These are phyloP conservation scores for Cajanus cajan DNA, from an alignment of 306 rosid species.

Conservation along the genomic window DNA sequence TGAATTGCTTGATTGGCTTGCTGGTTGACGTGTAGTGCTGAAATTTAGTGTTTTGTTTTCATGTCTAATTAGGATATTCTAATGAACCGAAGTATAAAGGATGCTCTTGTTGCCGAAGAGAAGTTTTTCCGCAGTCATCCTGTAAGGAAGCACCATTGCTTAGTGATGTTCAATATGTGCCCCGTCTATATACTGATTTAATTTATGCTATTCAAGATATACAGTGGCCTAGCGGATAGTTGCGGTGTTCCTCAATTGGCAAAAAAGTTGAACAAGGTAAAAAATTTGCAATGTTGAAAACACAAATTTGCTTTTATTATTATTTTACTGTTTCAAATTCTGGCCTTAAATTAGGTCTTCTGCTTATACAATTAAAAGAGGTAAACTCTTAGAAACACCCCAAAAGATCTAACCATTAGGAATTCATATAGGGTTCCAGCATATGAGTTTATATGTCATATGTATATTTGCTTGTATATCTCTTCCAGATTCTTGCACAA, in stretches of 20 bases:
- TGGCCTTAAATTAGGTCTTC: not conserved
- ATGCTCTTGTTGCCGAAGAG: slow-evolving; percentile 92
- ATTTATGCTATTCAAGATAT: slow-evolving; percentile 57
- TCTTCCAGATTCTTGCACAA: slow-evolving; percentile 75
- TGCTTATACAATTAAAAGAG: not conserved
- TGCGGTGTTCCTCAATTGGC: slow-evolving; percentile 97
- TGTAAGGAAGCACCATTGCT: slow-evolving; percentile 55
- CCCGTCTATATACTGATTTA: slow-evolving; percentile 19
- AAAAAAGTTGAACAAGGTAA: slow-evolving; percentile 94
- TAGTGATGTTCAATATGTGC: slow-evolving; percentile 4
- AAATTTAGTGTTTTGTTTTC: slow-evolving; percentile 34
- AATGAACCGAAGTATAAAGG: slow-evolving; percentile 77
- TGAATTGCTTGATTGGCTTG: slow-evolving; percentile 26
- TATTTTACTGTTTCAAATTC: slow-evolving; percentile 13
- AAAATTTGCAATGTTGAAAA: slow-evolving; percentile 23
- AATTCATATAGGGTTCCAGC: slow-evolving; percentile 2
- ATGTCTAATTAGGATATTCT: slow-evolving; percentile 66
- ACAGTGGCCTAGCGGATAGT: slow-evolving; percentile 81
- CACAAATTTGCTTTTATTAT: slow-evolving; percentile 1
- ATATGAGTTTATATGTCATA: slow-evolving; percentile 17
- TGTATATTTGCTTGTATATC: slow-evolving; percentile 24
- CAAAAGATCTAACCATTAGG: slow-evolving; percentile 9
- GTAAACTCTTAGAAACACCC: slow-evolving; percentile 17
- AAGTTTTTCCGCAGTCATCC: slow-evolving; percentile 80
- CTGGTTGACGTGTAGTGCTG: slow-evolving; percentile 24